phyloP scores from a whole-genome alignment of 768 basidiomycete species.

The Lentinula guzmanii region DNA sequence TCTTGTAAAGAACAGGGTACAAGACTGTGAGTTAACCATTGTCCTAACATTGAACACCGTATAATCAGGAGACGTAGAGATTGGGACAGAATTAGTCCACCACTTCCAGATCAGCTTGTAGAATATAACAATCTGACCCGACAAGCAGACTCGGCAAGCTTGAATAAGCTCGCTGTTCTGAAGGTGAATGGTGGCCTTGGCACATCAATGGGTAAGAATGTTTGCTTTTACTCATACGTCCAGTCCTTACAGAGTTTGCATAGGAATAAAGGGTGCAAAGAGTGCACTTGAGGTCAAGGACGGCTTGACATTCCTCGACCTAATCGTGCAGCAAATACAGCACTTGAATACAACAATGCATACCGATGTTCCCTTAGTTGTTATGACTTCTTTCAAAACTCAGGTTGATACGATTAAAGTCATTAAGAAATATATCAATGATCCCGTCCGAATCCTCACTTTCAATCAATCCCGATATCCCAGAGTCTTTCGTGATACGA shows the following conservation, averaged over 20 bases:
- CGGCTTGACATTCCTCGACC: slow-evolving; percentile 96
- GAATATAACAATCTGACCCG: slow-evolving; percentile 70
- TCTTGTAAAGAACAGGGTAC: slow-evolving; percentile 78
- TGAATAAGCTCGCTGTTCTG: slow-evolving; percentile 92
- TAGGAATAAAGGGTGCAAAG: slow-evolving; percentile 84
- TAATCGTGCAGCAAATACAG: slow-evolving; percentile 92
- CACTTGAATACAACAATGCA: slow-evolving; percentile 81
- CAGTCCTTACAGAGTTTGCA: not conserved
- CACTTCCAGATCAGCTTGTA: slow-evolving; percentile 78
- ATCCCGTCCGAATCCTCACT: slow-evolving; percentile 85
- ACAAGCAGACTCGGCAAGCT: slow-evolving; percentile 50
- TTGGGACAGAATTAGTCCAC: slow-evolving; percentile 87
- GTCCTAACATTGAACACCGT: slow-evolving; percentile 5
- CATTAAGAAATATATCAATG: slow-evolving; percentile 95
- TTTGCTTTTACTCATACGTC: slow-evolving; percentile 3
- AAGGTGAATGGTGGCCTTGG: slow-evolving; percentile 94
- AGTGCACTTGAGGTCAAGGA: slow-evolving; percentile 94
- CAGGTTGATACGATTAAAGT: slow-evolving; percentile 93
- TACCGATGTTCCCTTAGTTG: slow-evolving; percentile 92
- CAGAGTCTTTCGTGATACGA: slow-evolving; percentile 82
- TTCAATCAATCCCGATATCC: slow-evolving; percentile 96
- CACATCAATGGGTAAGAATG: slow-evolving; percentile 68
- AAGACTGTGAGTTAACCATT: slow-evolving; percentile 60
- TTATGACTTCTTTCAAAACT: slow-evolving; percentile 99
- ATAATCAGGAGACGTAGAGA: slow-evolving; percentile 40